phyloP scores from a whole-genome alignment of 257 asterid species.

The Linaria vulgaris region DNA sequence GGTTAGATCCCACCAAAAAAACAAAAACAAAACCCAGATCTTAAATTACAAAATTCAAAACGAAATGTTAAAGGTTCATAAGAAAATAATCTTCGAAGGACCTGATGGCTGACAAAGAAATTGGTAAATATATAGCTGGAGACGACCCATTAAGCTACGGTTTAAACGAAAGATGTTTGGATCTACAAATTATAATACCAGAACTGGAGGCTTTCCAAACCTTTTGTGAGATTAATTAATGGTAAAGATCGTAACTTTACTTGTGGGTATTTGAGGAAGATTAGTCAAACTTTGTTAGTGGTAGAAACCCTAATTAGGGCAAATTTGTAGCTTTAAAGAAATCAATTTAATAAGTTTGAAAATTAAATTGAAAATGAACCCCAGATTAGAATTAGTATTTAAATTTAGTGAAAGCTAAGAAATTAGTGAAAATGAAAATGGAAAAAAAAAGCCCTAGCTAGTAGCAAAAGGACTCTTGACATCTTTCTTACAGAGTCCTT shows the following conservation, averaged over 20 bases:
- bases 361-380: too few relatives aligned
- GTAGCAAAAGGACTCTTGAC: constrained; percentile 27
- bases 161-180: neutral
- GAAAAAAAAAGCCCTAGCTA: neutral
- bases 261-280: neutral
- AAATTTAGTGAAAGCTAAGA: neutral
- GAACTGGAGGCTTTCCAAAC: neutral
- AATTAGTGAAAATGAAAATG: neutral
- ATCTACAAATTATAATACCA: too few relatives aligned
- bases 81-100: too few relatives aligned
- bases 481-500: constrained; percentile 34
- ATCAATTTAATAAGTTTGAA: neutral
- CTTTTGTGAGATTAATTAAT: neutral
- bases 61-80: too few relatives aligned
- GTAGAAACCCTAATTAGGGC: constrained; percentile 51
- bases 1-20: constrained; percentile 1
- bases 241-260: constrained; percentile 4
- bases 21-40: neutral
- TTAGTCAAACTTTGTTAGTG: neutral
- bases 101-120: too few relatives aligned
- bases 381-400: neutral
- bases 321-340: constrained; percentile 9
- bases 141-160: constrained; percentile 2
- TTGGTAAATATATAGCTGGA: constrained; percentile 4
- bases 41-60: too few relatives aligned